Conservation (phyloP, 768 basidiomycete species). For the Boletus coccyginus region DNA sequence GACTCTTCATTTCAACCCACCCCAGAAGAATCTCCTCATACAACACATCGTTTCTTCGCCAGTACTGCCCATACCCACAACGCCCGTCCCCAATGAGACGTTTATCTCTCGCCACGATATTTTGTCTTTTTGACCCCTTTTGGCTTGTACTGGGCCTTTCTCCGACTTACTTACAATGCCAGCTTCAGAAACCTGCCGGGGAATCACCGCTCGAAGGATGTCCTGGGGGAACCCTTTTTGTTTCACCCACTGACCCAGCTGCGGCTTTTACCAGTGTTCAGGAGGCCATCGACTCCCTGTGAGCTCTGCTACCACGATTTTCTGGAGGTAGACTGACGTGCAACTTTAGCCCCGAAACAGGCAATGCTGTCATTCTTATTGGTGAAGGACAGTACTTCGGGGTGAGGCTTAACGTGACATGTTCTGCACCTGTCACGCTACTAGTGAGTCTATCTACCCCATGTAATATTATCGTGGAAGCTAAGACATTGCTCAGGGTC, state of each 20-base stretch:
- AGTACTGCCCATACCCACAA: background rate
- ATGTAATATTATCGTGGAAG: background rate
- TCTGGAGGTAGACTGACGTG: background rate
- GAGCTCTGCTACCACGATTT: constrained; percentile 11
- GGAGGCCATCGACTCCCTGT: constrained; percentile 56
- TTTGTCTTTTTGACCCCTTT: background rate
- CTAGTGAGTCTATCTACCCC: constrained; percentile 37
- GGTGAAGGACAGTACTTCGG: constrained; percentile 60
- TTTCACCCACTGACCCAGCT: constrained; percentile 45
- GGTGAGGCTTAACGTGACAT: constrained; percentile 50
- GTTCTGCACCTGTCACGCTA: constrained; percentile 53
- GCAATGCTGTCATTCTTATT: constrained; percentile 48
- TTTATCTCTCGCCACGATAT: constrained; percentile 1
- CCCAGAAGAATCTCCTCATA: too few species aligned
- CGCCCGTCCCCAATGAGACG: constrained; percentile 6
- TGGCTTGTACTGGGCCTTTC: constrained; percentile 37
- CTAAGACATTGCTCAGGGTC: constrained; percentile 38
- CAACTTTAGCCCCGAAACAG: constrained; percentile 38
- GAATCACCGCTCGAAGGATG: constrained; percentile 50
- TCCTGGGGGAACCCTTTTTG: constrained; percentile 57
- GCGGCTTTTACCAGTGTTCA: constrained; percentile 52
- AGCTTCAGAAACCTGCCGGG: constrained; percentile 43
- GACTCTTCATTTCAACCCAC: too few species aligned
- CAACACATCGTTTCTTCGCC: background rate
- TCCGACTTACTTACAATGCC: constrained; percentile 46